Base-by-base conservation (phyloP, 176 grass and related monocot genomes). In the Triticum urartu region DNA sequence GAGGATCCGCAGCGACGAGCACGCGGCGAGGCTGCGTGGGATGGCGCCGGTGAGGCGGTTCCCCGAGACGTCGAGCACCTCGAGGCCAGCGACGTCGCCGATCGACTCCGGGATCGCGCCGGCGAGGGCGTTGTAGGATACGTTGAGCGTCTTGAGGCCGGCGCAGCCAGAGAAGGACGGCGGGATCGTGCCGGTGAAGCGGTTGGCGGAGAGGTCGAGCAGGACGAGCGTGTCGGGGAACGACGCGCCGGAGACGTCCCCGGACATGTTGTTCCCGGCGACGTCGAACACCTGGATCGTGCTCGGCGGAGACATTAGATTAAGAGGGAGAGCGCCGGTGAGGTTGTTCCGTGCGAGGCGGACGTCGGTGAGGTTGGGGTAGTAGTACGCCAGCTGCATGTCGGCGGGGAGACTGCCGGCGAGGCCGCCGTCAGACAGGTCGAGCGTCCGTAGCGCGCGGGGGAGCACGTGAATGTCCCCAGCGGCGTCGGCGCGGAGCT, bases 221-320 rank as follows among this genome's bases (percentile, higher is more conserved):
- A 89, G 82, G 18, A 73, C 79, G 20, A 84, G 90, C 61, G 90
- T 89, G 5, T 42, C 86, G 8, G 68, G 34, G 33, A 93, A 67
- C 63, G 89, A 83, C 32, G 83, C 43, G 65, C 34, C 72, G 12
- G 92, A 87, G 13, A 95, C 78, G 67, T 87, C 70, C 1, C 96
- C 93, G 4, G 93, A 98, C 2, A 98, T 72, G 84, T 98, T 98
- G 90, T 98, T 98, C 38, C 81, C 86, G 2, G 95, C 92, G 60
- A 95, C 88, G 89, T 98, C 95, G 24, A 98, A 75, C 22, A 76
- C 68, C 62, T 35, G 86, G 54, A 98, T 90, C 68, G 33, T 84
- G 38, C 79, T 21, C 26, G 87, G 85, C 68, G 73, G 39, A 40
- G 39, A 24, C 21, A 98, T 60, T 30, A 98, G 69, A 1, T 40